Evolutionary conservation across 176 grass and related monocot species (phyloP), one percentile per base, ranked within the genome.

Genomic region (Aegilops tauschii): DNA sequence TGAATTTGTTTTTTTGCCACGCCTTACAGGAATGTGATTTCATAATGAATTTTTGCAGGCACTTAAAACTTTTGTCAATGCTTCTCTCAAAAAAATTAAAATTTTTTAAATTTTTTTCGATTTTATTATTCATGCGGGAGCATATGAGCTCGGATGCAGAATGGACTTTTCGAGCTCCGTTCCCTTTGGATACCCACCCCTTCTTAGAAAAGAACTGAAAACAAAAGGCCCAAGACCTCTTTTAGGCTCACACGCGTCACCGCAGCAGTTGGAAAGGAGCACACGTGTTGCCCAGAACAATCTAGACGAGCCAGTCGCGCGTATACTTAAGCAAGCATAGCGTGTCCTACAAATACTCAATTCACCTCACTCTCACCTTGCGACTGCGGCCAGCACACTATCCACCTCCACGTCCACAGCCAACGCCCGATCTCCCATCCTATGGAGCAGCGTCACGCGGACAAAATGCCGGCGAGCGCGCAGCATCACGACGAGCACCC

Each of bases 261-360:
- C 27, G 1, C 2, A 6, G 30, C 40, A 73, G 52, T 12, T 49
- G 0, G 1, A 11, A 6, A 5, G 28, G n/a, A 0, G 75, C 31
- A 71, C 74, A 79, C 81, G 81, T 88, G 87, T 72, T 39, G 5
- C 10, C 4, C 16, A 37, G 87, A 89, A 89, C 21, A 28, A 20
- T 42, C 82, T 20, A 9, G 68, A 65, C 8, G 29, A 23, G n/a
- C 79, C 76, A 59, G 29, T 32, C 18, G 23, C 78, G 9, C 40
- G 47, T 31, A 28, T 18, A 16, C 20, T 82, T 34, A 50, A 42
- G 62, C 9, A 50, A 42, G 25, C 5, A n/a, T 17, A n/a, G 32
- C 64, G 30, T 69, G 13, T 45, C 13, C 37, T 4, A 30, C 18
- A 1, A 69, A 69, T 69, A 12, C 29, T 36, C 28, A 27, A 3